A percentile compares a stretch with the other conserved stretches of the same genome.
Evolutionary conservation across 2,329 filamentous ascomycete species (phyloP).

Genomic region (Penicillium nordicum): DNA sequence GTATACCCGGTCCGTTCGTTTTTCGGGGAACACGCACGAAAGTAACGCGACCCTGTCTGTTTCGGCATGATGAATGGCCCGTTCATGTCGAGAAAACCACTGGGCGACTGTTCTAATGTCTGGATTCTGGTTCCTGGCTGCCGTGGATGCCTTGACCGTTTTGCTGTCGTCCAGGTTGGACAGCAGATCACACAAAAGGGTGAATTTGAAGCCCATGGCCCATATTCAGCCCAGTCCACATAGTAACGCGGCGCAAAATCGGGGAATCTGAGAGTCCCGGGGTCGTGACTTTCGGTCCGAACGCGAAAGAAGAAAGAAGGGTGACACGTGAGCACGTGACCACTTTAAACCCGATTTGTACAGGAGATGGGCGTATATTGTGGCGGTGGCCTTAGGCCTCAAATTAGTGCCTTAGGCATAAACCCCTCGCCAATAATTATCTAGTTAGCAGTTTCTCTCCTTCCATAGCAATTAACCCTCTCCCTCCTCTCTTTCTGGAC

Average conservation of each 20-base stretch:
- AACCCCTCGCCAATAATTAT: too few relatives aligned
- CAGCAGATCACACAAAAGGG: constrained; percentile 70
- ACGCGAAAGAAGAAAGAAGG: background rate
- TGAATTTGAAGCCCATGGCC: constrained; percentile 55
- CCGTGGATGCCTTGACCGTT: constrained; percentile 33
- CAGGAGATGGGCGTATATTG: too few relatives aligned
- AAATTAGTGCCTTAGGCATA: too few relatives aligned
- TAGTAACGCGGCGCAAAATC: background rate
- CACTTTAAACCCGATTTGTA: background rate
- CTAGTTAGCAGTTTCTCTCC: too few relatives aligned
- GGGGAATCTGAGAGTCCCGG: background rate
- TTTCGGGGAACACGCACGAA: constrained; percentile 72
- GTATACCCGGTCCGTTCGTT: constrained; percentile 74
- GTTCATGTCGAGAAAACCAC: constrained; percentile 69
- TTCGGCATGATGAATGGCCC: constrained; percentile 54
- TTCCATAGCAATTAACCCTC: too few relatives aligned
- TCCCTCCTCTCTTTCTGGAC: too few relatives aligned
- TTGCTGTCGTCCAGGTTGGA: constrained; percentile 59
- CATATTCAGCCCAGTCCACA: background rate
- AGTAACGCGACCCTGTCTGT: constrained; percentile 64
- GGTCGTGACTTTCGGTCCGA: background rate
- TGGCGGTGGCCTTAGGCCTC: too few relatives aligned
- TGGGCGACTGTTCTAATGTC: constrained; percentile 49
- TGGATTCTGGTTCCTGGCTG: constrained; percentile 28
- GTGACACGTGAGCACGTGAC: constrained; percentile 5